phyloP scores from a whole-genome alignment of 768 basidiomycete species.

The Galerina marginata region DNA sequence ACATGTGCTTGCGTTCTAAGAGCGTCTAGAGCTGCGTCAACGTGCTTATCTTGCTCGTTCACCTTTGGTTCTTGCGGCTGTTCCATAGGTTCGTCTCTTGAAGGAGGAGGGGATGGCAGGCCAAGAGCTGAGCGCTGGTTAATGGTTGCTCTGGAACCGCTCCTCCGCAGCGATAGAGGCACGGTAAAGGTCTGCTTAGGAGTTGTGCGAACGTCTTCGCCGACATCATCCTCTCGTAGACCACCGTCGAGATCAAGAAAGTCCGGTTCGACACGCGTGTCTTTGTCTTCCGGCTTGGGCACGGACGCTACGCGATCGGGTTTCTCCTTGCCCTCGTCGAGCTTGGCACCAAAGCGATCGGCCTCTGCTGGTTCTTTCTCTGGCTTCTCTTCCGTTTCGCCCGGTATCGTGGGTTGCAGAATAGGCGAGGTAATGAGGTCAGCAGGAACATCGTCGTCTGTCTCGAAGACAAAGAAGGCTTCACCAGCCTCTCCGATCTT shows the following conservation, averaged over 20 bases:
- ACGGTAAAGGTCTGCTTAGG: constrained; percentile 37
- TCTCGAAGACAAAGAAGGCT: constrained; percentile 98
- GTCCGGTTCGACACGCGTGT: constrained; percentile 64
- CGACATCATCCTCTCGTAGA: constrained; percentile 23
- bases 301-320: constrained; percentile 16
- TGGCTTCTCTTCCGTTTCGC: constrained; percentile 31
- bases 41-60: constrained; percentile 45
- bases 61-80: constrained; percentile 35
- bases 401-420: constrained; percentile 66
- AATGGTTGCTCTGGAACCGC: constrained; percentile 38
- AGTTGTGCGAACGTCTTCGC: constrained; percentile 31
- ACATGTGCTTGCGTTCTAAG: constrained; percentile 47
- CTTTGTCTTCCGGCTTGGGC: constrained; percentile 12
- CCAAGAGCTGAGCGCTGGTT: constrained; percentile 26
- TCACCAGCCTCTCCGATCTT: constrained; percentile 99
- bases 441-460: constrained; percentile 90
- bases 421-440: constrained; percentile 95
- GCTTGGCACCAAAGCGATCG: constrained; percentile 49
- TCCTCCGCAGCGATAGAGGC: constrained; percentile 32
- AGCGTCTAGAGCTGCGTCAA: constrained; percentile 56
- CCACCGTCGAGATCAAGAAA: constrained; percentile 82
- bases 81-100: constrained; percentile 27
- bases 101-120: constrained; percentile 38
- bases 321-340: constrained; percentile 18
- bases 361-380: constrained; percentile 29